Conservation (phyloP, 345 rosid genomes). For the Crucihimalaya himalaica region DNA sequence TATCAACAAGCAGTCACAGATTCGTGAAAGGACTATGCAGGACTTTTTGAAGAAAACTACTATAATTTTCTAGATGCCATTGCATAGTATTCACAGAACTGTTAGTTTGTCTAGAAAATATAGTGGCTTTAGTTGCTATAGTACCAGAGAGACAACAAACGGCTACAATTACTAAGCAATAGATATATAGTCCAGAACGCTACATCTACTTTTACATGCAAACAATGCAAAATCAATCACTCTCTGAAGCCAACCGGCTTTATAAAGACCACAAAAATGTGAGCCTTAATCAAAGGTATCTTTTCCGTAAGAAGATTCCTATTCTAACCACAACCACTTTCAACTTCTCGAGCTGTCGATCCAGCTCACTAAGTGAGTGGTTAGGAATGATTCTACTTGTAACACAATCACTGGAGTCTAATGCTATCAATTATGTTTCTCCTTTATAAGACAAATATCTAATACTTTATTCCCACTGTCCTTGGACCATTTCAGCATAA, state of each 20-base stretch:
- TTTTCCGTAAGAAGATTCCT: neutral
- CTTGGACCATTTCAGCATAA: conserved; percentile 11
- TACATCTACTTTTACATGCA: conserved; percentile 1
- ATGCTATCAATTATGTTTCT: neutral
- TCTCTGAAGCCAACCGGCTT: conserved; percentile 1
- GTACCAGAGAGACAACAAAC: conserved; percentile 4
- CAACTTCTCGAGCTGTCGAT: conserved; percentile 1
- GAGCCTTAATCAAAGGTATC: neutral
- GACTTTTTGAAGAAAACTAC: neutral
- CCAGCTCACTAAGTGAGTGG: conserved; percentile 7
- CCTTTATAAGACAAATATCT: neutral
- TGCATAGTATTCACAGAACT: neutral
- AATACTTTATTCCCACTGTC: neutral
- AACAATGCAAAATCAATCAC: neutral
- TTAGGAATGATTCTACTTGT: neutral
- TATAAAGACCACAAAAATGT: neutral
- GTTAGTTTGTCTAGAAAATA: neutral
- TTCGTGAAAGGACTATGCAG: neutral
- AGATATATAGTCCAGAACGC: neutral
- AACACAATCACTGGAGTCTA: conserved; percentile 13
- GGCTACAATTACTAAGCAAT: conserved; percentile 12
- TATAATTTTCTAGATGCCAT: neutral
- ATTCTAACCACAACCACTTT: neutral
- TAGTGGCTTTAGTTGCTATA: conserved; percentile 6
- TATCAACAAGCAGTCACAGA: conserved; percentile 15